Percentiles rank a stretch among this genome's conserved stretches.
Conservation (phyloP, 768 basidiomycete species). For the Hemileccinum rubropunctum region DNA sequence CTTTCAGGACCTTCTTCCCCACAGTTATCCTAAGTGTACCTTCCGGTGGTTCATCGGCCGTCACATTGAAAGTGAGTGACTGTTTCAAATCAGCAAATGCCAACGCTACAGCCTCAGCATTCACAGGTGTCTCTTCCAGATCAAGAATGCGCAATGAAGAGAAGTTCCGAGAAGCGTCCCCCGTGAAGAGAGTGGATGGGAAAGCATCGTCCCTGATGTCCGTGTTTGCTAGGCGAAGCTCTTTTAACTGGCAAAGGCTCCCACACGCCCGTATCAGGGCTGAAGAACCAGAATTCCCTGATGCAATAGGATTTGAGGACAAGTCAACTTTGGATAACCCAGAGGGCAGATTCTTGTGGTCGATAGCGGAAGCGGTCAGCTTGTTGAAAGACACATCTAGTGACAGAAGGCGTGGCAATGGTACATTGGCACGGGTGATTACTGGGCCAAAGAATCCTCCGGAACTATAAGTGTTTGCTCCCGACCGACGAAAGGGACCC, state of each 20-base stretch:
- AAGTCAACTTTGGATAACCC: constrained; percentile 58
- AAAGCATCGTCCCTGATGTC: constrained; percentile 63
- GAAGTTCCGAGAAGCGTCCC: constrained; percentile 37
- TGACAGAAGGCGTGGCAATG: constrained; percentile 62
- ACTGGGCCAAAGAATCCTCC: constrained; percentile 63
- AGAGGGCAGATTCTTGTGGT: constrained; percentile 49
- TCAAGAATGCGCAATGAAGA: constrained; percentile 56
- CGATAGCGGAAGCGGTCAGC: constrained; percentile 53
- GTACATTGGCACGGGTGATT: constrained; percentile 58
- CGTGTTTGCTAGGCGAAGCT: constrained; percentile 53
- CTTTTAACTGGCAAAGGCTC: constrained; percentile 49
- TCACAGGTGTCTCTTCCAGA: constrained; percentile 62
- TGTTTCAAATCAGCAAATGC: constrained; percentile 50
- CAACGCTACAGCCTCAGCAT: constrained; percentile 40
- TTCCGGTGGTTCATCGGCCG: constrained; percentile 49
- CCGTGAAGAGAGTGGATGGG: constrained; percentile 26
- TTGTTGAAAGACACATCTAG: constrained; percentile 70
- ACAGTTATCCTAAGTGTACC: constrained; percentile 57
- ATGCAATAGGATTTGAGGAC: constrained; percentile 64
- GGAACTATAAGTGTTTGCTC: constrained; percentile 32
- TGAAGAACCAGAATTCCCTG: constrained; percentile 22
- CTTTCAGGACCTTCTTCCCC: constrained; percentile 69
- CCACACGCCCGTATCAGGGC: constrained; percentile 46
- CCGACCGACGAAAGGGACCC: constrained; percentile 17
- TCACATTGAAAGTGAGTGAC: constrained; percentile 52